Base-by-base conservation (phyloP, 306 rosid species). In the Lithocarpus polystachyus region DNA sequence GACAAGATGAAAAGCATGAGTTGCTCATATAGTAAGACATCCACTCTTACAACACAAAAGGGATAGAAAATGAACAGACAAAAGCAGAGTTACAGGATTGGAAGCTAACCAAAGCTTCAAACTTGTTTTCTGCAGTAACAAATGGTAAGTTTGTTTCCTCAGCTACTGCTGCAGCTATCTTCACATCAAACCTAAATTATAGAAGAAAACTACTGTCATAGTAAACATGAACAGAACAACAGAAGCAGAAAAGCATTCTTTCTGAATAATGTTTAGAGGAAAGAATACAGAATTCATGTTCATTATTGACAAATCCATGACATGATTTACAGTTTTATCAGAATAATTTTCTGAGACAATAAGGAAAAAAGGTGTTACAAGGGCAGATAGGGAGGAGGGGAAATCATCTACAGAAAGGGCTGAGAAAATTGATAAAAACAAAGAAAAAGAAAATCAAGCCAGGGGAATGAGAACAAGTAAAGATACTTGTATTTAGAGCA, bases 81-180 rank as follows among this genome's bases (percentile, higher is more conserved):
- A 23, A 45, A 69, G 35, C 26, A 13, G 68, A 62, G 20, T 29
- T 31, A 74, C 81, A 10, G 43, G 72, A 81, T 45, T 22, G 79
- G 84, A 48, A 72, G 86, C 98, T 79, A 76, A 96, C 99, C 99
- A 96, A 84, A 81, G 99, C 99, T 88, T 96, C 99, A 82, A 96
- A 96, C 89, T 96, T 96, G 87, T 96, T 96, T 86, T 93, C 98
- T 56, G 98, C 99, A 0, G 98, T 96, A 79, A 91, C 83, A 85
- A 96, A 96, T 18, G 99, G 99, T 7, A 91, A 83, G 75, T 82
- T 86, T 74, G 98, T 91, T 89, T 96, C 98, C 56, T 89, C 94
- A 69, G 99, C 96, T 76, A 96, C 99, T 55, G 96, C 99, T 65
- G 87, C 88, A 71, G 99, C 98, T 89, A 96, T 88, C 89, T 96